phyloP scores from a whole-genome alignment of 2,329 filamentous ascomycete genomes.

The Diaporthe capsici region DNA sequence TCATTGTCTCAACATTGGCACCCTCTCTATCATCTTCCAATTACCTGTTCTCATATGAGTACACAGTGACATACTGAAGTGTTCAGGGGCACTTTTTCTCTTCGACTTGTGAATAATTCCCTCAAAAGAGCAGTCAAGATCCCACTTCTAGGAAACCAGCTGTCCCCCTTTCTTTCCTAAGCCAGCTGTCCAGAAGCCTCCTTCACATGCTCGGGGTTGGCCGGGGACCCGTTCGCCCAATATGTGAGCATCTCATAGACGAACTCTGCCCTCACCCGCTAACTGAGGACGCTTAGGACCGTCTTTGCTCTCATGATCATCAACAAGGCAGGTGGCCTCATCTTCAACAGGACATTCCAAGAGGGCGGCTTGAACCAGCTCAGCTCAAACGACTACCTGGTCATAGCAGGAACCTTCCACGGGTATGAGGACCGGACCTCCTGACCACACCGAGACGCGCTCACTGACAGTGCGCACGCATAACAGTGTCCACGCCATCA shows the following conservation, averaged over 20 bases:
- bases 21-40: background rate
- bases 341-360: slow-evolving; percentile 96
- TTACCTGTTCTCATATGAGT: background rate
- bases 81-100: background rate
- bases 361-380: slow-evolving; percentile 88
- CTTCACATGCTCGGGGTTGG: slow-evolving; percentile 8
- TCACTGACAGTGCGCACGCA: slow-evolving; percentile 12
- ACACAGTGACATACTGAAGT: background rate
- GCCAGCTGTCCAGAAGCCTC: slow-evolving; percentile 22
- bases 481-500: slow-evolving; percentile 77
- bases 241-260: slow-evolving; percentile 30
- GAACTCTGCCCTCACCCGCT: background rate
- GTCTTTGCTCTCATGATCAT: slow-evolving; percentile 97
- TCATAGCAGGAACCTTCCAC: slow-evolving; percentile 97
- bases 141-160: background rate
- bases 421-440: slow-evolving; percentile 71
- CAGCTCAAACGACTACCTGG: slow-evolving; percentile 95
- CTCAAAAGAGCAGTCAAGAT: background rate
- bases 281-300: slow-evolving; percentile 71
- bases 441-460: slow-evolving; percentile 41
- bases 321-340: slow-evolving; percentile 96
- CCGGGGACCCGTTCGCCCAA: slow-evolving; percentile 26
- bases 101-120: too few species aligned
- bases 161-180: background rate
- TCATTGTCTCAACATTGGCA: background rate